Percentiles rank a stretch among this genome's conserved stretches.
Conservation (phyloP, 176 grass and related monocot species). For the Rhynchospora pubera region DNA sequence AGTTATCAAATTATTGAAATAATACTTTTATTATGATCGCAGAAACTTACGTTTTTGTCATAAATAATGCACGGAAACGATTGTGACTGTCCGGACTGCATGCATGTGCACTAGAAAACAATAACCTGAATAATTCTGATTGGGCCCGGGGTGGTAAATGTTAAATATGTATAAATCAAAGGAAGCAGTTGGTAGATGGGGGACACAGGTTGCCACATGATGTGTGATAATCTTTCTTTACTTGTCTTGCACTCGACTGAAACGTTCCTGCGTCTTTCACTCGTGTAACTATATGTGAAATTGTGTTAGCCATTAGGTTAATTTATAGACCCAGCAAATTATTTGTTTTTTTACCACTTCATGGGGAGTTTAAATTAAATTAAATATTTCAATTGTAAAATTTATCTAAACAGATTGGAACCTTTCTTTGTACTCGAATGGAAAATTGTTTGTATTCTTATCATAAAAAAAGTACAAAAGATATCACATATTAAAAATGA, state of each 20-base stretch:
- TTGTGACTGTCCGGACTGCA: background rate
- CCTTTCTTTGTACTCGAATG: too few relatives aligned
- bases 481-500: too few relatives aligned
- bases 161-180: background rate
- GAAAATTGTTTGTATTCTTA: too few relatives aligned
- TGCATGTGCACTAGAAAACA: constrained; percentile 5
- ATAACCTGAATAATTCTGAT: background rate
- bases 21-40: background rate
- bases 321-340: too few relatives aligned
- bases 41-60: background rate
- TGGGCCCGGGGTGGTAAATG: background rate
- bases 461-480: too few relatives aligned
- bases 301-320: background rate
- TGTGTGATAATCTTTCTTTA: background rate
- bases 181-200: constrained; percentile 13
- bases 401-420: too few relatives aligned
- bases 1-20: background rate
- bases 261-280: background rate
- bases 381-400: too few relatives aligned
- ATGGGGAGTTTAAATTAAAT: too few relatives aligned
- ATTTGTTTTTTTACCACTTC: background rate
- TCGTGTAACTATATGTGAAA: background rate
- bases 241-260: background rate
- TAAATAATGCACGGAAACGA: background rate
- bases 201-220: background rate